Conservation (phyloP, 2,329 filamentous ascomycete species). For the Aspergillus tanneri region DNA sequence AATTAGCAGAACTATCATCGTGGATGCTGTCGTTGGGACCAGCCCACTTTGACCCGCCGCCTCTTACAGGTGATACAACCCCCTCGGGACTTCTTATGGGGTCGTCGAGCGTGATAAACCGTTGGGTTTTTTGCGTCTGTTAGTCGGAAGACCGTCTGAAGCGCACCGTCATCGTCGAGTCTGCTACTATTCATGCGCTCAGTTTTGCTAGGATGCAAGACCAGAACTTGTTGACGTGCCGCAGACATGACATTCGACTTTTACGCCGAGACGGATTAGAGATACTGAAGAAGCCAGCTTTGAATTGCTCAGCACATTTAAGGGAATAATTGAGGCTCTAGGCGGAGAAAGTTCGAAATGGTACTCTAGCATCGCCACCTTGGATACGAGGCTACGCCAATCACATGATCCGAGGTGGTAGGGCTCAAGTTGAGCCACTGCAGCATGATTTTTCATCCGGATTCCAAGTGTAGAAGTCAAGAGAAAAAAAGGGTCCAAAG, state of each 20-base stretch:
- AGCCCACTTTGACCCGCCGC: conserved; percentile 30
- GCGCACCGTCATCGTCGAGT: neutral
- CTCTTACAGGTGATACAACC: conserved; percentile 32
- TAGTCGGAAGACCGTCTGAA: conserved; percentile 17
- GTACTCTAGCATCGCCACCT: neutral
- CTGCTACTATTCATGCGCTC: neutral
- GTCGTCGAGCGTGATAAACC: conserved; percentile 15
- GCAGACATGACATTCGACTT: neutral
- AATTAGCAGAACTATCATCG: neutral
- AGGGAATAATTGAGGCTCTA: neutral
- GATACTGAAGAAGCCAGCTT: too few species aligned
- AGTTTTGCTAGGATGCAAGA: neutral
- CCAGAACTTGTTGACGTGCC: neutral
- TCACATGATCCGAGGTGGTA: neutral
- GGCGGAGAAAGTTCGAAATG: neutral
- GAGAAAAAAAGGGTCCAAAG: too few species aligned
- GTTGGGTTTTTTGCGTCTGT: neutral
- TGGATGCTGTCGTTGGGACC: neutral
- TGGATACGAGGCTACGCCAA: neutral
- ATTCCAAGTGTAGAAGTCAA: too few species aligned
- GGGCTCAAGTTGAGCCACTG: neutral
- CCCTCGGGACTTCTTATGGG: conserved; percentile 30
- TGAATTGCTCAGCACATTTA: too few species aligned
- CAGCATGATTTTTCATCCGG: too few species aligned
- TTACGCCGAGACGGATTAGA: too few species aligned